phyloP scores from a whole-genome alignment of 805 yeast genomes.

The Metschnikowia hibisci region DNA sequence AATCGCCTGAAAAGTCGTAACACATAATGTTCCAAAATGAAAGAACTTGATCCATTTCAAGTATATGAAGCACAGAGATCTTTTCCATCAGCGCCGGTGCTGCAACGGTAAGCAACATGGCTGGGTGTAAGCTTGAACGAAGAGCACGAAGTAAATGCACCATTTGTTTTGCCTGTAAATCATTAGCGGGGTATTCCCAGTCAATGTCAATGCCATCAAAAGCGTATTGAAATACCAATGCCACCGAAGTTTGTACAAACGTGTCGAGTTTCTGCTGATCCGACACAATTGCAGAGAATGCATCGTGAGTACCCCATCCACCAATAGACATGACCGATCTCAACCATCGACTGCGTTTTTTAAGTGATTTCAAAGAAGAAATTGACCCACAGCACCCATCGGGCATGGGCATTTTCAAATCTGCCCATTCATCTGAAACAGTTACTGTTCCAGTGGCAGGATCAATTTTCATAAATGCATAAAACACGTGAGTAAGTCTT shows the following conservation, averaged over 20 bases:
- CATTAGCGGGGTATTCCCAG: constrained; percentile 80
- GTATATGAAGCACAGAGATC: constrained; percentile 41
- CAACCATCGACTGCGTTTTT: constrained; percentile 36
- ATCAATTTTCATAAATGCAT: constrained; percentile 69
- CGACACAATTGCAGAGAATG: constrained; percentile 26
- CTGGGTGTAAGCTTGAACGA: constrained; percentile 20
- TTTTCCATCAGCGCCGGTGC: constrained; percentile 62
- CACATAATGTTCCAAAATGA: constrained; percentile 86
- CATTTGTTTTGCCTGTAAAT: constrained; percentile 43
- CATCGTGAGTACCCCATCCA: constrained; percentile 59
- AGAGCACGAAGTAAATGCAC: constrained; percentile 40
- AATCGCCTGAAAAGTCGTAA: constrained; percentile 79
- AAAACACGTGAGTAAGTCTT: constrained; percentile 63
- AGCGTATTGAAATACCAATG: constrained; percentile 48
- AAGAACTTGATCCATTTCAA: constrained; percentile 54
- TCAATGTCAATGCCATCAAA: constrained; percentile 93
- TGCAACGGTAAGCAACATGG: constrained; percentile 63
- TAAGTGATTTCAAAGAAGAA: constrained; percentile 41
- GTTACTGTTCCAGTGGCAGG: constrained; percentile 48
- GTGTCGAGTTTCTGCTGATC: constrained; percentile 25
- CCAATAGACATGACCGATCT: constrained; percentile 76
- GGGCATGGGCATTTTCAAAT: constrained; percentile 39
- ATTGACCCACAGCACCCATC: constrained; percentile 29
- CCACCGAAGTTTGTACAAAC: constrained; percentile 51
- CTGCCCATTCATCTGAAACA: constrained; percentile 66